These are phyloP conservation scores for Bretziella fagacearum DNA, from an alignment of 2,329 filamentous ascomycete genomes.

Conservation along the genomic window DNA sequence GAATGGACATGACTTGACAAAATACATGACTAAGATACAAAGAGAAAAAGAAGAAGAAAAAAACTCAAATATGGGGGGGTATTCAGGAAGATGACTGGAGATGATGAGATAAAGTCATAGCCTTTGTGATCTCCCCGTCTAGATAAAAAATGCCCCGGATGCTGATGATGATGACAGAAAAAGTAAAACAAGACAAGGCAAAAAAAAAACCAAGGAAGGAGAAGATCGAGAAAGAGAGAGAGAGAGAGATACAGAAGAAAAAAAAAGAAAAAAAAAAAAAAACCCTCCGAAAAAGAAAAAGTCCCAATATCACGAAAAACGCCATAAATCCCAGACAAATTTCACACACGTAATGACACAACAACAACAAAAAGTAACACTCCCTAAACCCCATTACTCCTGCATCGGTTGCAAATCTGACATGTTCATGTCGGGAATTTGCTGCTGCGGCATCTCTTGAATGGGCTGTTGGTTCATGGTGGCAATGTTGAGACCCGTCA, in stretches of 20 bases:
- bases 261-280: conserved; percentile 8
- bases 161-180: too few relatives aligned
- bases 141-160: too few relatives aligned
- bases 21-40: too few relatives aligned
- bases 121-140: too few relatives aligned
- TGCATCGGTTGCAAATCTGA: conserved; percentile 14
- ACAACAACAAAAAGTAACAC: neutral
- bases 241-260: neutral
- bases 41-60: too few relatives aligned
- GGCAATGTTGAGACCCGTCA: conserved; percentile 13
- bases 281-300: neutral
- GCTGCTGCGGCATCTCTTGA: conserved; percentile 7
- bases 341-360: neutral
- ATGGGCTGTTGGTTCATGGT: conserved; percentile 10
- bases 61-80: too few relatives aligned
- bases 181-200: too few relatives aligned
- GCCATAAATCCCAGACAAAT: neutral
- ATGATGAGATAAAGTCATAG: too few relatives aligned
- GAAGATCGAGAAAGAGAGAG: neutral
- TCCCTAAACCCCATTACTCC: conserved; percentile 2
- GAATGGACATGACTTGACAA: too few relatives aligned
- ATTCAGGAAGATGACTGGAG: too few relatives aligned
- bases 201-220: neutral
- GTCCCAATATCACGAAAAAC: neutral
- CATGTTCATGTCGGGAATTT: neutral